Evolutionary conservation across 2,329 filamentous ascomycete species (phyloP), one percentile per base, ranked within the genome.

Genomic region (Harringtonia lauricola): DNA sequence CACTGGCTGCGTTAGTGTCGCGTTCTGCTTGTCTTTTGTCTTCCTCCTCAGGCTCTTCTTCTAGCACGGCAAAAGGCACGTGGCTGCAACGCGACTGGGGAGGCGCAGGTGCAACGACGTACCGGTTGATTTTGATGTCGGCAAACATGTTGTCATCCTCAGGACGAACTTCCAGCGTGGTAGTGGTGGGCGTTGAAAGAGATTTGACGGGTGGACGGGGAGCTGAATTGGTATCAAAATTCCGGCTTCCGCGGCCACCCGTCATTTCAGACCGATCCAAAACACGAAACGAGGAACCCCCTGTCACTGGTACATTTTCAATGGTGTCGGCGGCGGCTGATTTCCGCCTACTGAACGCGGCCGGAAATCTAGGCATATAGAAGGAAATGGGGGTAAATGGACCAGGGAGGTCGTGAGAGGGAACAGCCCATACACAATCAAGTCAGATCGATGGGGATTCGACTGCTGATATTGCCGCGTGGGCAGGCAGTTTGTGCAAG

Each of bases 291-390:
- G 74, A 77, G 18, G 71, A 18, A 10, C 24, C 24, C 46, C 68
- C 66, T 49, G 65, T 59, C 59, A 66, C 54, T 53, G 66, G 56
- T 31, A 57, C 70, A 71, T 76, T 67, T 48, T 74, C 70, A 49
- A 71, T 59, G 50, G 70, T 72, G 51, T 74, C 69, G 48, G 68
- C 71, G 48, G 68, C 71, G 66, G 70, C 68, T 49, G 73, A 75
- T 65, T 72, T 78, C 67, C 75, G 74, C 71, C 71, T 67, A 55
- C 64, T 67, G 50, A 79, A 79, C 49, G 68, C 64, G 57, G 72
- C 71, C 49, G 72, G 71, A 60, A 79, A 79, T 64, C 71, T 76
- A 74, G 72, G 72, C 75, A 79, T 79, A 61, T 69, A 69, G 65
- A 62, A 57, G 4, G 39, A 28, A 2, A 30, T 28, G 49, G 42